A percentile compares a stretch with the other conserved stretches of the same genome.
Evolutionary conservation across 352 stramenopile genomes (phyloP).

Genomic region (Phytophthora ohioensis): DNA sequence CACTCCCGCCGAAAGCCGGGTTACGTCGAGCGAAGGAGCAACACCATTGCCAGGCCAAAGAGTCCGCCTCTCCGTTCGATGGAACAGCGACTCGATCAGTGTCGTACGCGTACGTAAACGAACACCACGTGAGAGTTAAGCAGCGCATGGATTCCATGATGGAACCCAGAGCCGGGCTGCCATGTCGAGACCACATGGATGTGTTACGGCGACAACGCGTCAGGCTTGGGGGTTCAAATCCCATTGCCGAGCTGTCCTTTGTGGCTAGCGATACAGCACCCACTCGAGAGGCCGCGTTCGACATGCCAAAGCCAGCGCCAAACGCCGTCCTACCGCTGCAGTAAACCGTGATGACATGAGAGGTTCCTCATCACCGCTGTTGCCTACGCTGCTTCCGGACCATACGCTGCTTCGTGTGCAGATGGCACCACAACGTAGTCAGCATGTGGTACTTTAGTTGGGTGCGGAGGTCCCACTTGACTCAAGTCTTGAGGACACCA

Average conservation of each 20-base stretch:
- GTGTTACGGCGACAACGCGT: slow-evolving; percentile 29
- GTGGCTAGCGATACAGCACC: slow-evolving; percentile 7
- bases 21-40: slow-evolving; percentile 8
- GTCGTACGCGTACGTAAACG: not conserved
- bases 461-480: slow-evolving; percentile 22
- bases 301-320: not conserved
- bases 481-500: slow-evolving; percentile 1
- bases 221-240: slow-evolving; percentile 28
- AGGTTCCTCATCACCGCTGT: slow-evolving; percentile 1
- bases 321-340: slow-evolving; percentile 6
- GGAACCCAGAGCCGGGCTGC: slow-evolving; percentile 28
- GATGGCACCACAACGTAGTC: slow-evolving; percentile 27
- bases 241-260: slow-evolving; percentile 10
- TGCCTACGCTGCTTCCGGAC: slow-evolving; percentile 14
- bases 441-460: slow-evolving; percentile 23
- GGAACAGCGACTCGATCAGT: slow-evolving; percentile 2
- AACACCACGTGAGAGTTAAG: slow-evolving; percentile 2
- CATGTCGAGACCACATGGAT: slow-evolving; percentile 31
- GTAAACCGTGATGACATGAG: slow-evolving; percentile 4
- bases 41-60: slow-evolving; percentile 21
- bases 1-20: not conserved
- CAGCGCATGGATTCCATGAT: not conserved
- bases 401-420: slow-evolving; percentile 27
- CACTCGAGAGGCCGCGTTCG: slow-evolving; percentile 2
- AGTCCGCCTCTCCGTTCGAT: slow-evolving; percentile 20